Evolutionary conservation across 768 basidiomycete genomes (phyloP), one percentile per base, ranked within the genome.

Genomic region (Suillus brevipes): DNA sequence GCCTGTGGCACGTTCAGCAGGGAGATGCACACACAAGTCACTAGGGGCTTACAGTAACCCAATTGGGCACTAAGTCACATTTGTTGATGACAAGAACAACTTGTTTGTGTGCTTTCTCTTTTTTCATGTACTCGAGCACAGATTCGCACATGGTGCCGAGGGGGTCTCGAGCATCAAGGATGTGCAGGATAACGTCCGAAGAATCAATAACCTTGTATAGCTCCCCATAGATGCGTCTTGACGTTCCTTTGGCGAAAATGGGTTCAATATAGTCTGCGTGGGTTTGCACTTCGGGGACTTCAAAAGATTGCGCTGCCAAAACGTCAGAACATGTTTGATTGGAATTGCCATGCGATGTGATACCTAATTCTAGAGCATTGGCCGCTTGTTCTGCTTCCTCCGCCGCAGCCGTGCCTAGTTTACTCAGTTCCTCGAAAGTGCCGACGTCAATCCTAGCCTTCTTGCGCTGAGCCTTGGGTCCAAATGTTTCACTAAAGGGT

Each of bases 141-240:
- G 92, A 94, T 74, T 95, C 90, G 78, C 97, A 99, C 74, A 97
- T 85, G 36, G 97, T 99, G 4, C 97, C 97, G 58, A 97, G 75
- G 1, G 97, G 97, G 76, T 99, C 97, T 50, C 97, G 87, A 20
- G 97, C 96, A 77, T 99, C 97, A 66, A 99, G 81, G 60, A 99
- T 87, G 74, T 99, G 97, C 40, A 99, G 84, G 64, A 99, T 85
- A 49, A 99, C 94, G 73, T 99, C 97, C 8, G 95, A 97, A 3
- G 97, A 99, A 76, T 99, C 97, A 73, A 99, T 95, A 68, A 99
- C 97, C 78, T 99, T 99, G 85, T 99, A 99, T 8, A 99, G 82
- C 77, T 99, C 97, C 65, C 95, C 96, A 78, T 97, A 99, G 66
- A 99, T 99, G 25, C 97, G 89, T 42, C 91, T 84, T 13, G 95